Evolutionary conservation across 139 green algal species (phyloP).

Genomic region (Zygnema cylindricum): DNA sequence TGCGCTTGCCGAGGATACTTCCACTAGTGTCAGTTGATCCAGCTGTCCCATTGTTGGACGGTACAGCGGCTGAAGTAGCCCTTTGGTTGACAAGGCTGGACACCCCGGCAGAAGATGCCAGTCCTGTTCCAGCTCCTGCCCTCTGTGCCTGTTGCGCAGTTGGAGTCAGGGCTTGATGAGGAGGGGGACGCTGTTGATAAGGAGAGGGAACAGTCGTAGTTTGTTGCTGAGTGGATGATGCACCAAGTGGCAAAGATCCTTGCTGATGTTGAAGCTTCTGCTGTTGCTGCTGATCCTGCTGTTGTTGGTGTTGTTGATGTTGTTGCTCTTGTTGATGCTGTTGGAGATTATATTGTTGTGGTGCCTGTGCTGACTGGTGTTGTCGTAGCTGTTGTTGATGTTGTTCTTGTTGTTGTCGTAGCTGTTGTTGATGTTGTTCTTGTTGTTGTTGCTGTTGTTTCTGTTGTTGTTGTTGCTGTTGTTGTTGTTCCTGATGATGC

Average conservation of each 20-base stretch:
- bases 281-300: background rate
- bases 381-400: background rate
- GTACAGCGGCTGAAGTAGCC: conserved; percentile 4
- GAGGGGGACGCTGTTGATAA: background rate
- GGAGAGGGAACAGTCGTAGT: background rate
- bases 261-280: background rate
- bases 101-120: background rate
- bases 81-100: background rate
- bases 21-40: conserved; percentile 14
- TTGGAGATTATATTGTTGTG: background rate
- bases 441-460: background rate
- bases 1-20: conserved; percentile 23
- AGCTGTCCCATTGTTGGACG: background rate
- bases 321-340: background rate
- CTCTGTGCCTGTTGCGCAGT: background rate
- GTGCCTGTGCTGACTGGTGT: background rate
- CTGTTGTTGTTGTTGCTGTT: conserved; percentile 2
- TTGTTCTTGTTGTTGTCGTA: background rate
- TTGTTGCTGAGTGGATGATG: background rate
- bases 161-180: background rate
- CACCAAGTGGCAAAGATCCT: background rate
- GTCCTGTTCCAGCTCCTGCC: background rate
- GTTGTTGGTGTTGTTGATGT: conserved; percentile 1
- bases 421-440: background rate
- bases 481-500: background rate